Conservation (phyloP, 2,329 filamentous ascomycete genomes). For the Alternaria viburni region DNA sequence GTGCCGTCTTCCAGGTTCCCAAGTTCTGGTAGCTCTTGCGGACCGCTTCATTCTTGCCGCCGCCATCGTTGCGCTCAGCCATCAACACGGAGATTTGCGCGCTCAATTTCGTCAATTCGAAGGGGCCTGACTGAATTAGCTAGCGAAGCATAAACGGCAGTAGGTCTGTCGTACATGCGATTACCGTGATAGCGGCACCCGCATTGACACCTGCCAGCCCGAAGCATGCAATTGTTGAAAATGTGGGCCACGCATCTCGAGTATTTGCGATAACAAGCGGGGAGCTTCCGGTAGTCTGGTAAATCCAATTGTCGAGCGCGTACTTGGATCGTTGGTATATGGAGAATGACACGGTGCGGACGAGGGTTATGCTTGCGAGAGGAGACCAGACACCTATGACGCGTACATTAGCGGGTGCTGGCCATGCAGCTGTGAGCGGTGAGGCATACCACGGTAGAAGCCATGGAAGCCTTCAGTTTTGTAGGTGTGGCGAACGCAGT, state of each 20-base stretch:
- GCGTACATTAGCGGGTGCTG: slow-evolving; percentile 18
- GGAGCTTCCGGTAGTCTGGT: slow-evolving; percentile 68
- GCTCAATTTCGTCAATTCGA: slow-evolving; percentile 88
- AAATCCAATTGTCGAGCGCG: slow-evolving; percentile 72
- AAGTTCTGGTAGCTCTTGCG: slow-evolving; percentile 74
- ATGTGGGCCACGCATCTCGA: slow-evolving; percentile 71
- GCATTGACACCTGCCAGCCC: slow-evolving; percentile 79
- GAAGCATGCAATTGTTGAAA: slow-evolving; percentile 78
- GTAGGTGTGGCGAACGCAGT: slow-evolving; percentile 79
- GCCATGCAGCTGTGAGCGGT: neutral
- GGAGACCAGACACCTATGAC: slow-evolving; percentile 73
- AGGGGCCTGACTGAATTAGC: slow-evolving; percentile 64
- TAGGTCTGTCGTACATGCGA: slow-evolving; percentile 66
- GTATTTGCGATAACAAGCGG: slow-evolving; percentile 76
- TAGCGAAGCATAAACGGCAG: neutral
- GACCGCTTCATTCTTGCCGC: slow-evolving; percentile 44
- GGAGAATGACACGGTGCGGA: slow-evolving; percentile 79
- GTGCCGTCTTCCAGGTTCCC: slow-evolving; percentile 76
- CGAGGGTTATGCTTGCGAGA: slow-evolving; percentile 78
- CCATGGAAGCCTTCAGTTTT: slow-evolving; percentile 57
- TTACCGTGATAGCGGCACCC: slow-evolving; percentile 77
- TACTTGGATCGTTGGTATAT: slow-evolving; percentile 82
- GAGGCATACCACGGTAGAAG: slow-evolving; percentile 60
- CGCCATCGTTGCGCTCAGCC: slow-evolving; percentile 64
- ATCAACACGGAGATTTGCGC: slow-evolving; percentile 84